These are phyloP conservation scores for Lupinus albus DNA, from an alignment of 306 rosid genomes.

Conservation along the genomic window DNA sequence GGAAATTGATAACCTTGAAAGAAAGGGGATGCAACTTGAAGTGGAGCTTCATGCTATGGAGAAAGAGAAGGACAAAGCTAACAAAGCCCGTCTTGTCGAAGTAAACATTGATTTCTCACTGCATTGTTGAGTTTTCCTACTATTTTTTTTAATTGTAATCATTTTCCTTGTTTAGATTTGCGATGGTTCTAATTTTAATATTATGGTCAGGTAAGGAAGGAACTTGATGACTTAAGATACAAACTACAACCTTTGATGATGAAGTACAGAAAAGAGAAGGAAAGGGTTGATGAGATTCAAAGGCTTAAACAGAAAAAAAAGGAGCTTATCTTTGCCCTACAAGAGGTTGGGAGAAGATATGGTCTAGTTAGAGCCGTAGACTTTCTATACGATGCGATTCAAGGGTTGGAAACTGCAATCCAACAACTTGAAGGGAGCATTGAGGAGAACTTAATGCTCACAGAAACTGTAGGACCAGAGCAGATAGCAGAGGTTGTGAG, in stretches of 20 bases:
- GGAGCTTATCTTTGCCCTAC: conserved; percentile 72
- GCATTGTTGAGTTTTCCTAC: background rate
- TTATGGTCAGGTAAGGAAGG: conserved; percentile 64
- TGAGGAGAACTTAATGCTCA: conserved; percentile 73
- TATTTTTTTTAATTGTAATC: background rate
- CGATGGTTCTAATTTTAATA: background rate
- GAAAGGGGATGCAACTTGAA: conserved; percentile 80
- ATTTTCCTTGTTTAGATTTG: background rate
- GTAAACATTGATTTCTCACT: conserved; percentile 37
- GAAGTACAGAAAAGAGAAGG: conserved; percentile 85
- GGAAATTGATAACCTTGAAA: conserved; percentile 85
- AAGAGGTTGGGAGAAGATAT: conserved; percentile 88
- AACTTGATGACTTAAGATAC: conserved; percentile 87
- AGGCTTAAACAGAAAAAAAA: conserved; percentile 79
- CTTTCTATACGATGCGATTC: conserved; percentile 82
- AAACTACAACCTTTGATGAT: conserved; percentile 88
- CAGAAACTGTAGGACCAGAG: conserved; percentile 89
- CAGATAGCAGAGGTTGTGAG: conserved; percentile 92
- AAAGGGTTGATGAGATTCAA: conserved; percentile 77
- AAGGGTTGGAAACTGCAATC: conserved; percentile 79
- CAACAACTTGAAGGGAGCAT: conserved; percentile 72
- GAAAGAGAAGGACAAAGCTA: conserved; percentile 78
- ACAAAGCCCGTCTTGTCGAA: conserved; percentile 80
- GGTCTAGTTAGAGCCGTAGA: conserved; percentile 92
- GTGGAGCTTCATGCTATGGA: conserved; percentile 75